Evolutionary conservation across 2,329 filamentous ascomycete genomes (phyloP).

Genomic region (Fusarium beomiforme): DNA sequence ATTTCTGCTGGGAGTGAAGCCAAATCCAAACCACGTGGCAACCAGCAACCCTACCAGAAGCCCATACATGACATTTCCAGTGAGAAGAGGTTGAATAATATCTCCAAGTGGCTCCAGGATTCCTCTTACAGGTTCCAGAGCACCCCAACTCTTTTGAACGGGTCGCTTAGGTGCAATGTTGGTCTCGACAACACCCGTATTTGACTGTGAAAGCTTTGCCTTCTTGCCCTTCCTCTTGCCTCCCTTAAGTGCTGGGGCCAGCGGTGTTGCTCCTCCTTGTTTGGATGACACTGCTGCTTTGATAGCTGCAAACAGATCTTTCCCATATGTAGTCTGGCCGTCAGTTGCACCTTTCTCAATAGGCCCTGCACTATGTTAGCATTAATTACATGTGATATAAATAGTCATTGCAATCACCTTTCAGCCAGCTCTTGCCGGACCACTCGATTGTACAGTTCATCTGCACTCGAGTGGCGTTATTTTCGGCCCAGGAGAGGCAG

Average conservation of each 20-base stretch:
- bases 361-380: constrained; percentile 69
- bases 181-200: constrained; percentile 52
- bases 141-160: constrained; percentile 72
- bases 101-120: constrained; percentile 76
- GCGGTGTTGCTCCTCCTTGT: constrained; percentile 58
- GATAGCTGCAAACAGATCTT: constrained; percentile 79
- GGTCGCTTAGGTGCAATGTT: constrained; percentile 54
- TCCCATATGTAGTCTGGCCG: constrained; percentile 85
- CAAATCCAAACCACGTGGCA: constrained; percentile 77
- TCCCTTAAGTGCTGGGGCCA: constrained; percentile 60
- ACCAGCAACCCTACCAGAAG: constrained; percentile 79
- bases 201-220: constrained; percentile 58
- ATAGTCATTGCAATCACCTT: constrained; percentile 68
- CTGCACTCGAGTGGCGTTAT: constrained; percentile 84
- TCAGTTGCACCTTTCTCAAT: constrained; percentile 97
- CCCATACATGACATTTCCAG: constrained; percentile 79
- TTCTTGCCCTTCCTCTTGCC: constrained; percentile 70
- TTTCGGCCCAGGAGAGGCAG: constrained; percentile 90
- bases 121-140: constrained; percentile 80
- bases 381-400: neutral
- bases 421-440: constrained; percentile 98
- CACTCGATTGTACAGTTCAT: constrained; percentile 94
- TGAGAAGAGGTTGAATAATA: constrained; percentile 76
- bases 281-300: constrained; percentile 77
- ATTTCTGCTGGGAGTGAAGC: constrained; percentile 54